These are phyloP conservation scores for Ceratocystis alfenasii DNA, from an alignment of 2,329 filamentous ascomycete genomes.

Conservation along the genomic window DNA sequence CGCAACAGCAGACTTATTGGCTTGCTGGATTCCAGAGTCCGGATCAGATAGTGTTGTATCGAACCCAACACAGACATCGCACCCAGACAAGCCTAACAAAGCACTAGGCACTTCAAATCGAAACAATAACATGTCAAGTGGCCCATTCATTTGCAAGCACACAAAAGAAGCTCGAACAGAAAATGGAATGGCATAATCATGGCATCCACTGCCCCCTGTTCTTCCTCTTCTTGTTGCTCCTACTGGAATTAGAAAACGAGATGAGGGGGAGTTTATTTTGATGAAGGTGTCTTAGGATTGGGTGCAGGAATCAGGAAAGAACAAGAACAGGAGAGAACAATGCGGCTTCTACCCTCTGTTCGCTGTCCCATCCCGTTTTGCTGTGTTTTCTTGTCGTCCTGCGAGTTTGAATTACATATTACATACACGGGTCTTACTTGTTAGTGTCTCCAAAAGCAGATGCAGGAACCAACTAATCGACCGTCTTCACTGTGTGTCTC, in stretches of 20 bases:
- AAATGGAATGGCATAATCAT: background rate
- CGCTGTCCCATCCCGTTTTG: too few relatives aligned
- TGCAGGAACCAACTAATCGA: constrained; percentile 4
- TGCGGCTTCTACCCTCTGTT: too few relatives aligned
- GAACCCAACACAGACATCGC: background rate
- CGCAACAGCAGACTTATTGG: background rate
- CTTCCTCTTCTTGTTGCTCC: constrained; percentile 1
- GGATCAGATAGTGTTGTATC: background rate
- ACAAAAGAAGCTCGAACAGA: too few relatives aligned
- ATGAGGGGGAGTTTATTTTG: too few relatives aligned
- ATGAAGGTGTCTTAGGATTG: too few relatives aligned
- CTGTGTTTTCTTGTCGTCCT: too few relatives aligned
- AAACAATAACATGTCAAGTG: constrained; percentile 10
- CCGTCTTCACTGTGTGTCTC: background rate
- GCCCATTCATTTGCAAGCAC: background rate
- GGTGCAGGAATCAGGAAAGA: too few relatives aligned
- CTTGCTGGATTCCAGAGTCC: background rate
- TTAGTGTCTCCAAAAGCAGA: too few relatives aligned
- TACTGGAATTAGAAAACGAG: background rate
- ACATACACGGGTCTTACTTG: too few relatives aligned
- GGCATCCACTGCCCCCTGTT: background rate
- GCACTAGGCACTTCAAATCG: background rate
- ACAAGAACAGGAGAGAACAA: too few relatives aligned
- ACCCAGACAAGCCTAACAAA: background rate
- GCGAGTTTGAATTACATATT: too few relatives aligned